Conservation (phyloP, 352 stramenopile genomes). For the Pythium plurisporium region DNA sequence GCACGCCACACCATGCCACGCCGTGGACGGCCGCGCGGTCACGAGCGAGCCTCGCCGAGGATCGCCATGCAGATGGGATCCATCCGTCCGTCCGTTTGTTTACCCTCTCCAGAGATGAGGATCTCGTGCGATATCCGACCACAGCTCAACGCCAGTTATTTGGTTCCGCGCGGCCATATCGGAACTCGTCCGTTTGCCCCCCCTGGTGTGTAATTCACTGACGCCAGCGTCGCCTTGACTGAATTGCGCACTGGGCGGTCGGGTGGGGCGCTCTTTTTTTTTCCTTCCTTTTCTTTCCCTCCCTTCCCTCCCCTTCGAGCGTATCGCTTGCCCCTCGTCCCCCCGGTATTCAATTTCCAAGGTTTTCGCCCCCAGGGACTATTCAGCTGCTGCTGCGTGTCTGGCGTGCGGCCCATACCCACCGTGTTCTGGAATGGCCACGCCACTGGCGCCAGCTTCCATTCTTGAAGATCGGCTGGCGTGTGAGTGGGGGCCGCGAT, state of each 20-base stretch:
- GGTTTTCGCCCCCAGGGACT: too few relatives aligned
- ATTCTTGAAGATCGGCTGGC: conserved; percentile 26
- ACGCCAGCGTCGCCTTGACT: conserved; percentile 17
- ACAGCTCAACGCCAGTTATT: conserved; percentile 12
- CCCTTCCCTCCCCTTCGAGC: conserved; percentile 12
- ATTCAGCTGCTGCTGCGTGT: conserved; percentile 8
- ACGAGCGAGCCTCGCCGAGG: too few relatives aligned
- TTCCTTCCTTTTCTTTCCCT: conserved; percentile 22
- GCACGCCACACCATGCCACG: not conserved
- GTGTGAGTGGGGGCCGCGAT: conserved; percentile 9
- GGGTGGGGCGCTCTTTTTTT: conserved; percentile 18
- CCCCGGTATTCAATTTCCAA: too few relatives aligned
- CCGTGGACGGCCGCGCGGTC: too few relatives aligned
- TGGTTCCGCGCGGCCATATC: not conserved
- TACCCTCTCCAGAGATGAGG: too few relatives aligned
- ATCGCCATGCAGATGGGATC: too few relatives aligned
- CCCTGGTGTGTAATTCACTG: conserved; percentile 24
- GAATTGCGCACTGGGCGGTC: conserved; percentile 5
- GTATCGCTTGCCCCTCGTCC: conserved; percentile 11
- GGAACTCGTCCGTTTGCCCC: too few relatives aligned
- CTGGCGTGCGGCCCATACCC: conserved; percentile 10
- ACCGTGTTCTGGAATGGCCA: conserved; percentile 18
- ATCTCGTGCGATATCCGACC: too few relatives aligned
- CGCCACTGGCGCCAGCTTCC: conserved; percentile 18
- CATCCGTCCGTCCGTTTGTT: too few relatives aligned